These are phyloP conservation scores for Fistulifera pelliculosa DNA, from an alignment of 108 stramenopile species.

Conservation along the genomic window DNA sequence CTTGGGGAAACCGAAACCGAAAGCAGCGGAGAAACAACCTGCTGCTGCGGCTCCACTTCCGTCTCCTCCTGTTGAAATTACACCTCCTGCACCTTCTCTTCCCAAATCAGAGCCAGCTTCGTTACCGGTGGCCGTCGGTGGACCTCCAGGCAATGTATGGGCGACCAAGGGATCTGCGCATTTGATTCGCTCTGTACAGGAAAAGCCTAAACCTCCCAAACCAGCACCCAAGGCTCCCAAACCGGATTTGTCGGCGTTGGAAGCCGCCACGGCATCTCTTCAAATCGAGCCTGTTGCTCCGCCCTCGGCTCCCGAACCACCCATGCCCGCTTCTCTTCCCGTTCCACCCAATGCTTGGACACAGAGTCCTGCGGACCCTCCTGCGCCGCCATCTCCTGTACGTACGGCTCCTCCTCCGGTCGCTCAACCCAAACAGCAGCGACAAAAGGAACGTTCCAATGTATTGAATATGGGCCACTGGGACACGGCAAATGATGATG, in stretches of 20 bases:
- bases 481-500: constrained; percentile 59
- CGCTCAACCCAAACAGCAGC: constrained; percentile 6
- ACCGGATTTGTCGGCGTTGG: no score
- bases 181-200: constrained; percentile 68
- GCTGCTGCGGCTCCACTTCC: constrained; percentile 14
- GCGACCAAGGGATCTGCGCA: constrained; percentile 81
- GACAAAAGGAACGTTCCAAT: constrained; percentile 25
- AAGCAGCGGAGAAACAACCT: background rate
- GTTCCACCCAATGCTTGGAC: constrained; percentile 1
- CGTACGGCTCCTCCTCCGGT: constrained; percentile 1
- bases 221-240: background rate
- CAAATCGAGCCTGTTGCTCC: no score
- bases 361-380: background rate
- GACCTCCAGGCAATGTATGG: constrained; percentile 72
- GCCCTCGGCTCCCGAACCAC: background rate
- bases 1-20: constrained; percentile 9
- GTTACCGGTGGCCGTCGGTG: constrained; percentile 9
- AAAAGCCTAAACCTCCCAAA: constrained; percentile 13
- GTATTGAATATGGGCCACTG: constrained; percentile 86
- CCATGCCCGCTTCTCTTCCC: background rate
- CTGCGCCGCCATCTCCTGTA: constrained; percentile 5
- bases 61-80: constrained; percentile 16
- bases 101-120: constrained; percentile 13
- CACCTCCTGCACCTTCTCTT: constrained; percentile 6
- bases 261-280: no score